These are phyloP conservation scores for Cetraspora pellucida DNA, from an alignment of 192 early-diverging fungal species.

Conservation along the genomic window DNA sequence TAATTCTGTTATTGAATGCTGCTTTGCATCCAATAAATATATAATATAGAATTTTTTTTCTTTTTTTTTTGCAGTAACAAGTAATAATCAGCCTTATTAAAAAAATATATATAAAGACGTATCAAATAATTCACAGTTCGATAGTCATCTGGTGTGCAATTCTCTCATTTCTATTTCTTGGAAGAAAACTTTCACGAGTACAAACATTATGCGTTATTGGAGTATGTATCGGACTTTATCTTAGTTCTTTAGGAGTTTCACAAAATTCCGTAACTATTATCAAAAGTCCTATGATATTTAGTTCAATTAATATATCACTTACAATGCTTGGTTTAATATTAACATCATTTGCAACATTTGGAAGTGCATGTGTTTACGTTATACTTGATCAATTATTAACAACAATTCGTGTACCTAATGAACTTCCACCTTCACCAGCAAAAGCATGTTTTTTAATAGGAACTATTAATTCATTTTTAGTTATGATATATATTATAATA, in stretches of 20 bases:
- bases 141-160: conserved; percentile 69
- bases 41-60: background rate
- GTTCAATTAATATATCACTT: conserved; percentile 14
- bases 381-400: conserved; percentile 52
- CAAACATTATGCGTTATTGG: conserved; percentile 61
- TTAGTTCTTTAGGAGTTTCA: conserved; percentile 54
- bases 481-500: conserved; percentile 49
- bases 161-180: conserved; percentile 56
- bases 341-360: conserved; percentile 55
- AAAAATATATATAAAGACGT: conserved; percentile 48
- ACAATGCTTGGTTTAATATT: conserved; percentile 55
- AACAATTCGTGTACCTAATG: conserved; percentile 38
- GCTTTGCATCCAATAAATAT: no score
- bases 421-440: conserved; percentile 48
- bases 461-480: conserved; percentile 43
- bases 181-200: conserved; percentile 46
- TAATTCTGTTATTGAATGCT: no score
- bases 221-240: conserved; percentile 52
- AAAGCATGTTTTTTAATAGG: conserved; percentile 57
- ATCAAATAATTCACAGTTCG: conserved; percentile 63
- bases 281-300: background rate
- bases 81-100: conserved; percentile 4
- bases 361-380: conserved; percentile 63
- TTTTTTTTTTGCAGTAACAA: background rate
- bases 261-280: conserved; percentile 2